Evolutionary conservation across 2,329 filamentous ascomycete species (phyloP).

Genomic region (Colletotrichum liriopes): DNA sequence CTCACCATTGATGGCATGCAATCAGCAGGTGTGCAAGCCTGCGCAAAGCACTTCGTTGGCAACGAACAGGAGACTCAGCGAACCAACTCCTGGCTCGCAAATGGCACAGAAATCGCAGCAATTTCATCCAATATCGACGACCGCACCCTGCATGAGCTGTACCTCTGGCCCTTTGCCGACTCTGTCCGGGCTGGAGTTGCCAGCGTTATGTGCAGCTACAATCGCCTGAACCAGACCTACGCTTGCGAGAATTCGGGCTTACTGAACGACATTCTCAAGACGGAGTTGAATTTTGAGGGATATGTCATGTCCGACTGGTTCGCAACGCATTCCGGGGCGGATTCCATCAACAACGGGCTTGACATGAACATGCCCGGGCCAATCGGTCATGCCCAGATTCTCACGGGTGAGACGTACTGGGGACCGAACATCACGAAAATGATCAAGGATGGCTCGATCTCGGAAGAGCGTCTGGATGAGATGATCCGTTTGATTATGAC

Average conservation of each 20-base stretch:
- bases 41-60: conserved; percentile 72
- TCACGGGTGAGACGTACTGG: conserved; percentile 71
- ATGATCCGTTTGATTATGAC: conserved; percentile 77
- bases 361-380: conserved; percentile 87
- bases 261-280: conserved; percentile 77
- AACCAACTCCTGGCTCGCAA: conserved; percentile 62
- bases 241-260: conserved; percentile 75
- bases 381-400: conserved; percentile 55
- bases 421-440: conserved; percentile 74
- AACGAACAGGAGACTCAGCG: conserved; percentile 79
- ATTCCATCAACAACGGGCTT: conserved; percentile 76
- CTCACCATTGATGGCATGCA: conserved; percentile 75
- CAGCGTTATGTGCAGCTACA: conserved; percentile 81
- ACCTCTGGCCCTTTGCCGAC: conserved; percentile 79
- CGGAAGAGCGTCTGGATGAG: conserved; percentile 75
- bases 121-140: conserved; percentile 74
- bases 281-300: conserved; percentile 81
- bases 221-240: conserved; percentile 79
- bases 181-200: conserved; percentile 77
- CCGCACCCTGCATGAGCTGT: conserved; percentile 77
- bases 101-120: conserved; percentile 62
- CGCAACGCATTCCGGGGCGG: conserved; percentile 82
- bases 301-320: conserved; percentile 77
- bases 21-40: conserved; percentile 56
- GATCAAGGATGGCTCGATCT: conserved; percentile 68